Evolutionary conservation across 2,329 filamentous ascomycete species (phyloP), one percentile per base, ranked within the genome.

Genomic region (Helotiales sp.): DNA sequence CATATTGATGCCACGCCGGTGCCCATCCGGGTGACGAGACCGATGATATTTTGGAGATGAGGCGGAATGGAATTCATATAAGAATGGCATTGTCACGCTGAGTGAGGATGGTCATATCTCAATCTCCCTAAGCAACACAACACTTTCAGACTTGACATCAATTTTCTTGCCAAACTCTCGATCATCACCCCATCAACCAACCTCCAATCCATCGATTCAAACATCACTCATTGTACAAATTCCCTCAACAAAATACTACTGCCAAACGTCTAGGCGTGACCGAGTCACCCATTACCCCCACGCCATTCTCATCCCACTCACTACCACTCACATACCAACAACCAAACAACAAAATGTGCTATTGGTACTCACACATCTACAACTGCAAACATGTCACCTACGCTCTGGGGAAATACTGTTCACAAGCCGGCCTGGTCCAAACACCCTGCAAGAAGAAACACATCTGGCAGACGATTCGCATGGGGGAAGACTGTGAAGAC

Each of bases 331-430:
- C 22, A n/a, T n/a, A 8, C 50, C 57, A 61, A 49, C 54, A 43
- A 58, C 10, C 17, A 43, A 57, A 20, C 24, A 17, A 17, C 64
- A 72, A n/a, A 8, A 77, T 77, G 75, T 77, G 75, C 43, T 54
- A 74, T 28, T 77, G 70, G 66, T 77, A 77, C 66, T 66, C 69
- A n/a, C 74, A 77, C 64, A 50, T 66, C 10, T 75, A 75, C 63
- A 66, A 64, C 40, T 77, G 75, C 64, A 71, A 71, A 24, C 74
- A 76, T 61, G 64, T 63, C 22, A 73, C 69, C 15, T 72, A 74
- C 59, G 74, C 75, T 0, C 63, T 77, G 0, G 76, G 69, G 6
- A 75, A 75, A 63, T 74, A 73, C 67, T 77, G 75, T 47, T 28
- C 67, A 4, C 26, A 62, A 1, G 75, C 67, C 1, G 62, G 66